A percentile compares a stretch with the other conserved stretches of the same genome.
Conservation (phyloP, 352 stramenopile species). For the Phytophthora niederhauseri region DNA sequence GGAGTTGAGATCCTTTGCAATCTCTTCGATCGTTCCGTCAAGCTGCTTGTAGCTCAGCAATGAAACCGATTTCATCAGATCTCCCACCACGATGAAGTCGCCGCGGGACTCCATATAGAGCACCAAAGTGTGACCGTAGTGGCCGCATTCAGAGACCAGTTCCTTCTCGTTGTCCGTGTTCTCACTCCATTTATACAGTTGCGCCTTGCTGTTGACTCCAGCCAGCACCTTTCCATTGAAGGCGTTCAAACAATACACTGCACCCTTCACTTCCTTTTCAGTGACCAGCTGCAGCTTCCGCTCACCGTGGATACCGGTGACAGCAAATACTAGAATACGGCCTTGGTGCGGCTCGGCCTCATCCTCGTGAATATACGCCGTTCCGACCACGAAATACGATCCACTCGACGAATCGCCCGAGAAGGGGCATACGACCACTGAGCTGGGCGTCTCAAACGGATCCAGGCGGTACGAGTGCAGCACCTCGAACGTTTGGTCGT, state of each 20-base stretch:
- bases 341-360: conserved; percentile 96
- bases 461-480: conserved; percentile 89
- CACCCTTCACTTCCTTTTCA: conserved; percentile 94
- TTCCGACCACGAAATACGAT: conserved; percentile 88
- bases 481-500: conserved; percentile 97
- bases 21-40: conserved; percentile 94
- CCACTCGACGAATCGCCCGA: conserved; percentile 74
- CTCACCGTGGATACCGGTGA: conserved; percentile 80
- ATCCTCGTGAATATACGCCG: conserved; percentile 94
- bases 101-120: conserved; percentile 95
- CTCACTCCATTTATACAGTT: conserved; percentile 93
- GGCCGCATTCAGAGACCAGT: conserved; percentile 91
- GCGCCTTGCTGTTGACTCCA: conserved; percentile 95
- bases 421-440: conserved; percentile 82
- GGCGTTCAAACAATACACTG: conserved; percentile 95
- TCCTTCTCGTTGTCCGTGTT: conserved; percentile 92
- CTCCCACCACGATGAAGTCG: conserved; percentile 96
- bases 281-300: conserved; percentile 90
- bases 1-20: conserved; percentile 96
- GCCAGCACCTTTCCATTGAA: conserved; percentile 95
- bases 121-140: conserved; percentile 96
- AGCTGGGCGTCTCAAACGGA: conserved; percentile 89
- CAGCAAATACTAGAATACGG: conserved; percentile 94
- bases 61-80: conserved; percentile 98
- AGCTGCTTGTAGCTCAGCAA: conserved; percentile 95